Evolutionary conservation across 2,329 filamentous ascomycete species (phyloP), one percentile per base, ranked within the genome.

Genomic region (Penicillium digitatum): DNA sequence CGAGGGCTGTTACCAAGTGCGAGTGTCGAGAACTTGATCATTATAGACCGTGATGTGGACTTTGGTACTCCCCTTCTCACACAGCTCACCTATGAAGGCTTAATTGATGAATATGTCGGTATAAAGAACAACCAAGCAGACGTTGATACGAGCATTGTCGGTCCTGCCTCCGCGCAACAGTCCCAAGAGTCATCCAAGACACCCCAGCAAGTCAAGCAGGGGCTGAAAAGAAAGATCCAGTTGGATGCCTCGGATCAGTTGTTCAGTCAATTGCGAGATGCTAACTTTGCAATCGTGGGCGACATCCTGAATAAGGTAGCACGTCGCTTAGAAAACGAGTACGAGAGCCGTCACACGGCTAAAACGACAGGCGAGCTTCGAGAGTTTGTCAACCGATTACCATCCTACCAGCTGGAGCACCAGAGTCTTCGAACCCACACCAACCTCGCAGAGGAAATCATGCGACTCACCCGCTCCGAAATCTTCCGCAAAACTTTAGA

Each of bases 271-370:
- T 79, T 99, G 4, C 86, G 93, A 53, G 90, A 97, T 70, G 86
- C 89, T 38, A 99, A 99, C 70, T 99, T 97, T 71, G 93, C 92
- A 34, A 91, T 96, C 52, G 91, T 99, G 37, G 94, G 94, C 14
- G 87, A 85, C 49, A 78, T 95, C 9, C 80, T 99, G 58, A 96
- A 96, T 73, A 93, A 92, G 70, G 89, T 95, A 12, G 95, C 94
- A 5, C 86, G 91, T 29, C 86, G 93, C 12, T 78, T 99, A 24
- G 89, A 88, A 67, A 89, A 79, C 63, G 92, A 96, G 68, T 95
- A 95, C 70, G 91, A 97, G 69, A 88, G 83, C 61, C 88, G 93
- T 58, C 90, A 96, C 71, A 85, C 84, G 46, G 88, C 89, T 5
- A 95, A 94, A 71, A 92, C 89, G 1, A 91, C 94, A 18, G 86